These are phyloP conservation scores for Chaetomiaceae sp. DNA, from an alignment of 2,329 filamentous ascomycete species.

Conservation along the genomic window DNA sequence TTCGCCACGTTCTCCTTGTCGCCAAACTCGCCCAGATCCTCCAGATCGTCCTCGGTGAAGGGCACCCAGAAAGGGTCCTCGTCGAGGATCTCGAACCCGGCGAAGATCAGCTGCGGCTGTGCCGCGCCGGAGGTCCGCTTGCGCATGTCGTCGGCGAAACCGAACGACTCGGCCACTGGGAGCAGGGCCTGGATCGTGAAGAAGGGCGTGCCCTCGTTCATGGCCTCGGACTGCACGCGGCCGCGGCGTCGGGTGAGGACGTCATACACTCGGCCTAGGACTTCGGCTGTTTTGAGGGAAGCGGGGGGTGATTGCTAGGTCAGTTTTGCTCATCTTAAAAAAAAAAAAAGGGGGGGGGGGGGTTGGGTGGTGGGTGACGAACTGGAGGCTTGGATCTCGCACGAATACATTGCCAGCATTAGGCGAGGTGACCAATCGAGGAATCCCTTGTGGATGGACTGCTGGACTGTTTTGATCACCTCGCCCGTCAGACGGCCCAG, in stretches of 20 bases:
- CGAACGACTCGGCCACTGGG: conserved; percentile 91
- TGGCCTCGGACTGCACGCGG: conserved; percentile 79
- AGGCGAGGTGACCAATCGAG: conserved; percentile 95
- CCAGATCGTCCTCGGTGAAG: conserved; percentile 90
- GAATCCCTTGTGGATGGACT: conserved; percentile 79
- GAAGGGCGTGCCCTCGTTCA: conserved; percentile 94
- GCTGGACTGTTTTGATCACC: conserved; percentile 82
- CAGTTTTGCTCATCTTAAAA: conserved; percentile 6
- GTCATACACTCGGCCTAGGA: conserved; percentile 90
- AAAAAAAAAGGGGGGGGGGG: background rate
- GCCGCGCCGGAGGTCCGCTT: conserved; percentile 89
- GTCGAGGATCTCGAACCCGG: conserved; percentile 87
- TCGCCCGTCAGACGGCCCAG: conserved; percentile 84
- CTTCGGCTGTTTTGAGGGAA: conserved; percentile 67
- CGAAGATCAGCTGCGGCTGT: conserved; percentile 87
- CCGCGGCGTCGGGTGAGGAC: conserved; percentile 95
- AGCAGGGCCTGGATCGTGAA: conserved; percentile 88
- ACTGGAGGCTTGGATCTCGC: conserved; percentile 94
- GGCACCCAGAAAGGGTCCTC: conserved; percentile 98
- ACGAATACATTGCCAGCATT: conserved; percentile 94
- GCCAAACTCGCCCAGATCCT: conserved; percentile 90
- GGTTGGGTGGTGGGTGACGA: too few relatives aligned
- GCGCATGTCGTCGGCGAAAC: conserved; percentile 93
- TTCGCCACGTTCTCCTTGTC: conserved; percentile 96
- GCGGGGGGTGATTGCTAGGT: conserved; percentile 21